phyloP scores from a whole-genome alignment of 108 stramenopile genomes.

The Chaetoceros muelleri region DNA sequence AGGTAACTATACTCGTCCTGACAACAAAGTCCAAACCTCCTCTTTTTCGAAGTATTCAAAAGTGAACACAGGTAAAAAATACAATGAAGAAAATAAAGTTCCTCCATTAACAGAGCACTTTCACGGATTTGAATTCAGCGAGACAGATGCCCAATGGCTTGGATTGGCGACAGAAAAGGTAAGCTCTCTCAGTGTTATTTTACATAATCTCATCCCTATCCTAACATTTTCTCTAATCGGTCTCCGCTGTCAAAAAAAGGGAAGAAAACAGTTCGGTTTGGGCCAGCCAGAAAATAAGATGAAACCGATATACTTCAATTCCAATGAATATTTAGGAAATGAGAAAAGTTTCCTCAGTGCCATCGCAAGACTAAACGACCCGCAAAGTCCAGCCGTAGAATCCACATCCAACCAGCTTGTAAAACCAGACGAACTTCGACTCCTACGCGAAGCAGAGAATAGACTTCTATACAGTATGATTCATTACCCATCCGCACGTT shows the following conservation, averaged over 20 bases:
- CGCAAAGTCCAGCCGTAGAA: slow-evolving; percentile 21
- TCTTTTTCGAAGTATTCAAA: no score
- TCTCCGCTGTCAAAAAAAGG: slow-evolving; percentile 3
- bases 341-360: slow-evolving; percentile 32
- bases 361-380: slow-evolving; percentile 16
- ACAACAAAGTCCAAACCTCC: neutral
- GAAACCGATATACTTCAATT: slow-evolving; percentile 56
- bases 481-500: slow-evolving; percentile 34
- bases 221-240: neutral
- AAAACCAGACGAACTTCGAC: slow-evolving; percentile 18
- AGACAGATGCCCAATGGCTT: neutral
- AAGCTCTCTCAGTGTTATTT: slow-evolving; percentile 16
- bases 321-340: slow-evolving; percentile 54
- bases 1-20: neutral
- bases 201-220: neutral
- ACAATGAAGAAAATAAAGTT: no score
- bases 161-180: slow-evolving; percentile 5
- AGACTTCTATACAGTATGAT: slow-evolving; percentile 38
- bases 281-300: slow-evolving; percentile 9
- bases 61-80: no score
- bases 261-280: slow-evolving; percentile 5
- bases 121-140: neutral
- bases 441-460: slow-evolving; percentile 34
- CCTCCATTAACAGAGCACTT: neutral
- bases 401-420: slow-evolving; percentile 26